A percentile compares a stretch with the other conserved stretches of the same genome.
Conservation (phyloP, 2,329 filamentous ascomycete genomes). For the Diaporthe eres region DNA sequence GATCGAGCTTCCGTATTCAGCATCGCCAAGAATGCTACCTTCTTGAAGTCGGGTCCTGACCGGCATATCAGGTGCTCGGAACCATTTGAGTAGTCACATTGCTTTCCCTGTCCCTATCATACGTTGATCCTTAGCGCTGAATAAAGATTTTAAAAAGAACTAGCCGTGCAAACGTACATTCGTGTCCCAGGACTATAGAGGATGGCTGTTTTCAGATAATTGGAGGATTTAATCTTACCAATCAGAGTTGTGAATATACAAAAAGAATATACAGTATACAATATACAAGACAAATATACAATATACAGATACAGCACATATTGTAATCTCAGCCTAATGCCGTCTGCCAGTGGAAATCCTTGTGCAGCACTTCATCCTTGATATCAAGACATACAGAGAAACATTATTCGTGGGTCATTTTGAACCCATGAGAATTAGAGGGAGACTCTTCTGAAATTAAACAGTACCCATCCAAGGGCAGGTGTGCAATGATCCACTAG, state of each 20-base stretch:
- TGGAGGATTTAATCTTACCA: too few species aligned
- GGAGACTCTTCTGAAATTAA: neutral
- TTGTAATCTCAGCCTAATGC: neutral
- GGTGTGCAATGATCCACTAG: neutral
- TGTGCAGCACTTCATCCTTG: neutral
- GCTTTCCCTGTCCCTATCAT: neutral
- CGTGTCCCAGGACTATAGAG: neutral
- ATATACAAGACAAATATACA: too few species aligned
- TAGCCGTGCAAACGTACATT: neutral
- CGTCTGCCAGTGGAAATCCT: neutral
- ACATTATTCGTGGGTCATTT: neutral
- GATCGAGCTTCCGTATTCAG: slow-evolving; percentile 9
- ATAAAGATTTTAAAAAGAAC: neutral
- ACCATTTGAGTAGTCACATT: neutral
- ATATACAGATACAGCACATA: too few species aligned
- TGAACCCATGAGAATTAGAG: neutral
- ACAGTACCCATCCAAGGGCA: neutral
- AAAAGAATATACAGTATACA: too few species aligned
- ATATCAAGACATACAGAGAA: neutral
- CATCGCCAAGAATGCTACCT: slow-evolving; percentile 6
- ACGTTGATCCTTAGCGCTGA: neutral
- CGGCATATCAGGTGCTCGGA: neutral
- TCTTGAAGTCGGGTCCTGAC: neutral
- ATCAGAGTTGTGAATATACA: too few species aligned
- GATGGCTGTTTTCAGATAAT: neutral